Evolutionary conservation across 1,139 yeast genomes (phyloP), one percentile per base, ranked within the genome.

Genomic region (Sugiyamaella paludigena): DNA sequence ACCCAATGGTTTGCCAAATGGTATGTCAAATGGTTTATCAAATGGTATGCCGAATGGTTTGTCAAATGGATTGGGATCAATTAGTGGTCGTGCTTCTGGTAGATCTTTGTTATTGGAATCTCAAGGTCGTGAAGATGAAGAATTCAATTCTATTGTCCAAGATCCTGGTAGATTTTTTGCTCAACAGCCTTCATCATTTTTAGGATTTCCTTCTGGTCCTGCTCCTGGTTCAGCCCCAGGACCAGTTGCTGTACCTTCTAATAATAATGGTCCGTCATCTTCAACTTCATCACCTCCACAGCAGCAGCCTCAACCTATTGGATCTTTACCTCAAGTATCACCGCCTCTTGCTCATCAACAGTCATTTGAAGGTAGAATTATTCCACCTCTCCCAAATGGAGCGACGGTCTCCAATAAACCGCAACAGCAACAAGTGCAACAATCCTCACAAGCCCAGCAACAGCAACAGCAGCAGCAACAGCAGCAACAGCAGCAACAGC

Each of bases 161-260:
- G 67, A 62, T 42, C 65, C 68, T 4, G 58, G 60, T 11, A 58
- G 64, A 26, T 54, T 53, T 37, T 57, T 55, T 49, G 49, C 54
- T 5, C 42, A 47, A 31, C 52, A 52, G 19, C 43, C 56, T 7
- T 40, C 53, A 66, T 84, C 91, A 50, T 80, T 81, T 49, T 33
- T 45, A 7, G 48, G 47, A 16, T 24, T 37, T 28, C 34, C 47
- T 27, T 42, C 45, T 35, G 48, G 50, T 40, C 31, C 28, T 13
- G 32, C 48, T 13, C 28, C 49, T 34, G 34, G 36, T 19, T 13
- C 34, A 11, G 29, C 24, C 13, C 28, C 48, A 8, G 40, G 35
- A 19, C 16, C 44, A n/a, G 44, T 29, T 4, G 15, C 41, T 10
- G 33, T 29, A 29, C 12, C 24, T 15, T 27, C 10, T 27, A 28